Evolutionary conservation across 2,329 filamentous ascomycete species (phyloP), one percentile per base, ranked within the genome.

Genomic region (Zasmidium angulare): DNA sequence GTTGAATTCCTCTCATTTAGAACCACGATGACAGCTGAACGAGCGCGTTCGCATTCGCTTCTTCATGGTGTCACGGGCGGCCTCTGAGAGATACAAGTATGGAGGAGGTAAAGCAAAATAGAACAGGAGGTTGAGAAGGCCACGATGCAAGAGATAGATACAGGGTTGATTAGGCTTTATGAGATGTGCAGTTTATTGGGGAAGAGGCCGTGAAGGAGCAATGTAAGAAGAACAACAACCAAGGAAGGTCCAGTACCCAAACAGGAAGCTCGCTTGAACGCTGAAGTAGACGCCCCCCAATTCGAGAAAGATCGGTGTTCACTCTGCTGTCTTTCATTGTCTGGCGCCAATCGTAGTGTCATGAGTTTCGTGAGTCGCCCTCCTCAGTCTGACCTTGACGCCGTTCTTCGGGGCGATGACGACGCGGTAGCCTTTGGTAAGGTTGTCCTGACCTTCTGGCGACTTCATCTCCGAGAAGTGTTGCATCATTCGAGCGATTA

Each of bases 391-490:
- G 46, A 70, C 69, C 23, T 64, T 63, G 40, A 64, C 56, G 21
- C 63, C 63, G 49, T 66, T 62, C 57, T 64, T 63, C 21, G 65
- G 63, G 17, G 63, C 61, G 4, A 67, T 59, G 3, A 65, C 63
- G n/a, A 65, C 63, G 10, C 63, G 40, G 50, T 66, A 66, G 1
- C 55, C 63, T 40, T 63, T 65, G 21, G 51, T 56, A 31, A 67
- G 43, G 53, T 65, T 65, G 40, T 67, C 58, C 29, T 62, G 59
- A 0, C 59, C 63, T 20, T 56, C 58, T 14, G 61, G 59, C 19
- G 54, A 46, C 46, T 59, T 55, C n/a, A 65, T 63, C 10, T 54
- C 61, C 10, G 43, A 52, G 46, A 63, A 67, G 19, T 53, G 55
- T 50, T 64, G 61, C 58, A 63, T 49, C 59, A 64, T 62, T 19